phyloP scores from a whole-genome alignment of 371 early-diverging fungal genomes.

The Blakeslea trispora region DNA sequence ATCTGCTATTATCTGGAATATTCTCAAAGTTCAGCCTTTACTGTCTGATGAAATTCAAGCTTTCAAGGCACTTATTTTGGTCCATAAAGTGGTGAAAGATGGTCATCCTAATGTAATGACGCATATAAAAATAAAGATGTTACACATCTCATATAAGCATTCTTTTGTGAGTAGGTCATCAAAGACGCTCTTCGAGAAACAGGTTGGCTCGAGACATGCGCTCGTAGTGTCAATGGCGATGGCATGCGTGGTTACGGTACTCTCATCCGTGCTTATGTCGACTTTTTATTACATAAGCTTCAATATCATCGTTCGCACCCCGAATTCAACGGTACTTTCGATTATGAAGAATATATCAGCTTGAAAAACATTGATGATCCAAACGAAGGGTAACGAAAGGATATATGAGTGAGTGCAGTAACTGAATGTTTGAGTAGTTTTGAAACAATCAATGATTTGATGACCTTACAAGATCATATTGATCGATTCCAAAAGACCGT shows the following conservation, averaged over 20 bases:
- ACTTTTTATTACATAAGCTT: slow-evolving; percentile 87
- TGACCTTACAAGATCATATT: slow-evolving; percentile 88
- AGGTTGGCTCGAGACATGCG: slow-evolving; percentile 68
- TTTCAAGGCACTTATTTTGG: slow-evolving; percentile 93
- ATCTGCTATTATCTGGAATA: slow-evolving; percentile 85
- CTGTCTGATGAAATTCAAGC: slow-evolving; percentile 90
- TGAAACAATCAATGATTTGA: slow-evolving; percentile 92
- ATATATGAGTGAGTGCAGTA: neutral
- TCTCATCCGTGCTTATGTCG: slow-evolving; percentile 90
- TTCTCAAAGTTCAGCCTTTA: slow-evolving; percentile 84
- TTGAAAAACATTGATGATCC: slow-evolving; percentile 94
- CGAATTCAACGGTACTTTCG: slow-evolving; percentile 93
- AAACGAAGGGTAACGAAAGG: slow-evolving; percentile 86
- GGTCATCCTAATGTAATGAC: slow-evolving; percentile 81
- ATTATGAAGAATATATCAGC: slow-evolving; percentile 95
- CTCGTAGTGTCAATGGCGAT: slow-evolving; percentile 63
- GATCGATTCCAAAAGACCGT: slow-evolving; percentile 90
- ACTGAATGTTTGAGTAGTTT: slow-evolving; percentile 51
- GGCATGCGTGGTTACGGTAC: slow-evolving; percentile 79
- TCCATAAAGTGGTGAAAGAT: slow-evolving; percentile 94
- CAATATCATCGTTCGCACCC: slow-evolving; percentile 91
- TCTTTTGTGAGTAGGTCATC: slow-evolving; percentile 57
- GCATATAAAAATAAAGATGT: neutral
- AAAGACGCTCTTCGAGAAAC: slow-evolving; percentile 77
- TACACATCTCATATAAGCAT: neutral